Base-by-base conservation (phyloP, 208 protist species). In the Crithidia sp. region DNA sequence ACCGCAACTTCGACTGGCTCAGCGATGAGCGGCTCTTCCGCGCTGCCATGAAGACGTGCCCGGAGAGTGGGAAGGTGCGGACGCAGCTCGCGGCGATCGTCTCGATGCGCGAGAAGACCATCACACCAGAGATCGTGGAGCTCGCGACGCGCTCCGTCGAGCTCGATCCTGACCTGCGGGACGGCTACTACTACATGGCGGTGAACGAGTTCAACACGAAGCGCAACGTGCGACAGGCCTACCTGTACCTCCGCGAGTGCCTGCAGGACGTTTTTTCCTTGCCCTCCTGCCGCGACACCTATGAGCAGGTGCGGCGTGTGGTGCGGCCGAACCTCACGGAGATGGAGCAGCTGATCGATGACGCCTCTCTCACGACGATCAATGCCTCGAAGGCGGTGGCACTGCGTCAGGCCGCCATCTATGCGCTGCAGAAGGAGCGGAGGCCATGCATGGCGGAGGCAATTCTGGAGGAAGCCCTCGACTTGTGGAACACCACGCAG, bases 21-120 rank as follows among this genome's bases (percentile, higher is more conserved):
- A 58, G 59, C 28, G 79, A 88, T 58, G 77, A 80, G 47, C 60
- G 53, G n/a, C 73, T 92, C 6, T 92, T 92, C 62, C 65, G 71
- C 16, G 44, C 79, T 8, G 84, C 84, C 4, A 55, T 85, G 16
- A 13, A 61, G 45, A 70, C 78, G 9, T 92, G 88, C 73, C 84
- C 84, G 10, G 84, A 59, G 50, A 90, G 88, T 63, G 88, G 83
- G 28, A 92, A 92, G 66, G 50, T 57, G 9, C 67, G 82, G 56
- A 59, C 43, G 40, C 77, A 82, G 49, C 52, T 87, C 2, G 87
- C 71, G 5, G 54, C 62, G 16, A 57, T 79, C 12, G 3, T 84
- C 9, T 47, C 78, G 19, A 37, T 28, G 44, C 66, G 68, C 8
- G 66, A 81, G 37, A n/a, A 16, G 5, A 28, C 8, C 36, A 49